A percentile compares a stretch with the other conserved stretches of the same genome.
Conservation (phyloP, 176 grass and related monocot species). For the Musa troglodytarum region DNA sequence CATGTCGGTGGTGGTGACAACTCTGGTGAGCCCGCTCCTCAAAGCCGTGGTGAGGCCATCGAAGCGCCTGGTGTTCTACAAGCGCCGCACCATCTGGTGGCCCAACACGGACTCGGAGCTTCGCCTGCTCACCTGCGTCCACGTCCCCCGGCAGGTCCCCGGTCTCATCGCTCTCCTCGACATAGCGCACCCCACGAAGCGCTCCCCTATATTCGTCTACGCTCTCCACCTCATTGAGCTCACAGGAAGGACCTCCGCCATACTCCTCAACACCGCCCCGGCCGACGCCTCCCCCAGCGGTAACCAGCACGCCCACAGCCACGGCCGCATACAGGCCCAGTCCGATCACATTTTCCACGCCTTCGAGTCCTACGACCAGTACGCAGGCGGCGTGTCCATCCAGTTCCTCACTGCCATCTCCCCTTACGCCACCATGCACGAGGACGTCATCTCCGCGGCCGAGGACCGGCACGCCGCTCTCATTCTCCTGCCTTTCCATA, state of each 20-base stretch:
- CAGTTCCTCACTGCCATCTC: conserved; percentile 45
- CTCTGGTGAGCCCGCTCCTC: conserved; percentile 39
- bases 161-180: conserved; percentile 40
- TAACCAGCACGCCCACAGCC: conserved; percentile 3
- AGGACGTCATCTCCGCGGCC: conserved; percentile 47
- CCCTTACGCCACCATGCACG: conserved; percentile 51
- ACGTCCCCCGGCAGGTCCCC: conserved; percentile 47
- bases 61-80: conserved; percentile 48
- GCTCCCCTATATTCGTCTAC: conserved; percentile 32
- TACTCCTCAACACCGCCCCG: conserved; percentile 32
- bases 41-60: conserved; percentile 45
- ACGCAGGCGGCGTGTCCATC: conserved; percentile 23
- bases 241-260: conserved; percentile 37
- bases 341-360: conserved; percentile 49
- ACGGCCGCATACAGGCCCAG: conserved; percentile 31
- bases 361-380: conserved; percentile 54
- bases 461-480: conserved; percentile 54
- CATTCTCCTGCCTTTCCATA: conserved; percentile 81
- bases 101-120: conserved; percentile 41
- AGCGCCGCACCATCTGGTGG: conserved; percentile 57
- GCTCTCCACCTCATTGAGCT: conserved; percentile 74
- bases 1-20: conserved; percentile 48
- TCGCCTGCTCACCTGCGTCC: conserved; percentile 46
- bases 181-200: conserved; percentile 30
- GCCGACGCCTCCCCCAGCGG: neutral